Evolutionary conservation across 2,329 filamentous ascomycete genomes (phyloP).

Genomic region (Thermomyces lanuginosus): DNA sequence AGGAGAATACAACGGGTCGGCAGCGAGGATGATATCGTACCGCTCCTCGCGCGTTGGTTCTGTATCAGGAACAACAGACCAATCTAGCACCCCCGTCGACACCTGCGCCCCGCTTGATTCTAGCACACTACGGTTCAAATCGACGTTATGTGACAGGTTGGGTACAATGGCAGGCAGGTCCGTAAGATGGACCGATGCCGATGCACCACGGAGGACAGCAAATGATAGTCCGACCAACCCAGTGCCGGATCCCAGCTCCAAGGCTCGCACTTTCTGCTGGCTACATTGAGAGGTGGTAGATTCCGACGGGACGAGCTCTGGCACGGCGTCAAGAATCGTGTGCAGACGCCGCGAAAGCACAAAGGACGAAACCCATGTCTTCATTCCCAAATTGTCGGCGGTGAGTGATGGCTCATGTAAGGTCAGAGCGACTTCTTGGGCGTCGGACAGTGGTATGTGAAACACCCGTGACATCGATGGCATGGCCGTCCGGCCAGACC

Average conservation of each 20-base stretch:
- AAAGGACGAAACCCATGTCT: constrained; percentile 90
- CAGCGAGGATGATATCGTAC: constrained; percentile 57
- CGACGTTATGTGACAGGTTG: constrained; percentile 62
- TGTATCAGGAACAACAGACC: constrained; percentile 32
- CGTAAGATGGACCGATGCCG: constrained; percentile 52
- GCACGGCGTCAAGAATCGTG: constrained; percentile 22
- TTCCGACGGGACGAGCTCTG: constrained; percentile 15
- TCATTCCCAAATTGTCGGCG: constrained; percentile 74
- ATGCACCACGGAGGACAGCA: constrained; percentile 46
- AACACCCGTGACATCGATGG: constrained; percentile 46
- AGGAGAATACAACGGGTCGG: constrained; percentile 76
- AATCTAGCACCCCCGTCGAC: constrained; percentile 54
- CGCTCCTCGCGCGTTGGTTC: constrained; percentile 17
- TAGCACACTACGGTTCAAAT: constrained; percentile 45
- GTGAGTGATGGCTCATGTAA: constrained; percentile 79
- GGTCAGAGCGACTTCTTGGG: constrained; percentile 43
- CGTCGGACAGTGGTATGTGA: constrained; percentile 33
- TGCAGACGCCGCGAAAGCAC: constrained; percentile 59
- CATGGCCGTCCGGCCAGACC: constrained; percentile 63
- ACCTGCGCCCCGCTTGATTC: constrained; percentile 39
- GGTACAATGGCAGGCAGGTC: constrained; percentile 71
- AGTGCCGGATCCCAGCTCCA: constrained; percentile 82
- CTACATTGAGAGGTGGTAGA: too few relatives aligned
- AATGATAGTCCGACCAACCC: constrained; percentile 80
- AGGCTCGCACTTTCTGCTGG: constrained; percentile 28